Base-by-base conservation (phyloP, 257 asterid species). In the Perilla frutescens region DNA sequence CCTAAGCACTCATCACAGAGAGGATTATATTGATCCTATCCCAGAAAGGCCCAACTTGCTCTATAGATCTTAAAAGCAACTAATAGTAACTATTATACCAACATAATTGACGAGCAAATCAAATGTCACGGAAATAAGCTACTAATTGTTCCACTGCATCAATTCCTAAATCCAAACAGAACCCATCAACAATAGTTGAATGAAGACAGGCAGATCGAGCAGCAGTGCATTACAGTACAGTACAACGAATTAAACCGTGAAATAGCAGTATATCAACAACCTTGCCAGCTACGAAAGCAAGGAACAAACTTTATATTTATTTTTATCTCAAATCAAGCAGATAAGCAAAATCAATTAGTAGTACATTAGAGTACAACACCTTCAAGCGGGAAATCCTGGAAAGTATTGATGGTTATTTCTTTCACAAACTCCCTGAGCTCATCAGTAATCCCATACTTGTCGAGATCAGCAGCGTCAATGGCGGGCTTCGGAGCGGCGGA, bases 351-450 rank as follows among this genome's bases (percentile, higher is more conserved):
- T 39, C 50, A 63, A 57, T 75, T 63, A 81, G 57, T 57, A 50
- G 58, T 36, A 50, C 84, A 49, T 2, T 63, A 58, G 51, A 69
- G 67, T 8, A 71, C 72, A 66, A 73, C 47, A 80, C 96, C 96
- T 90, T 87, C 84, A 40, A 88, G 84, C 54, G 96, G 98, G 81
- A 93, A 90, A 85, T 89, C 93, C 83, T 77, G 84, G 76, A 94
- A 94, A 5, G 97, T 90, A 41, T 79, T 80, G 59, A 63, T 66
- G 8, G 93, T 87, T 20, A 94, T 84, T 74, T 80, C 97, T 66
- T 86, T 86, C 31, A 91, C 92, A 64, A 93, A 89, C 81, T 89
- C 94, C 73, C 97, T 72, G 85, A 93, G 70, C 45, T 93, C 96
- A 66, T 88, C 92, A 54, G 97, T 88, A 11, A 93, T 90, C 51